Evolutionary conservation across 306 rosid genomes (phyloP).

Genomic region (Echinosophora koreensis): DNA sequence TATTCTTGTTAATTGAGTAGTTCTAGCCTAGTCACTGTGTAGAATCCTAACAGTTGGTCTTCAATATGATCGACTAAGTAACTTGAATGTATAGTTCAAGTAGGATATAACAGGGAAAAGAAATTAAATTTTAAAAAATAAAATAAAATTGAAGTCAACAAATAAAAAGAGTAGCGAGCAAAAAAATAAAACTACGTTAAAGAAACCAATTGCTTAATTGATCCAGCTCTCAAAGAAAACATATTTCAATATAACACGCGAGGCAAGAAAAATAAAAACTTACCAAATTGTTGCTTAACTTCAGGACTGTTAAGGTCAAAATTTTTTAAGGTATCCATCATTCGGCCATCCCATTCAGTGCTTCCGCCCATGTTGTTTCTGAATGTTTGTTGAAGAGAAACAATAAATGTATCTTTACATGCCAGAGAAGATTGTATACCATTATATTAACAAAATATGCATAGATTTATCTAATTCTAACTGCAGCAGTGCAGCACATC

Average conservation of each 20-base stretch:
- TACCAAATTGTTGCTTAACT: slow-evolving; percentile 97
- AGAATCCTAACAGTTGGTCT: too few species aligned
- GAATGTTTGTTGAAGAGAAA: slow-evolving; percentile 32
- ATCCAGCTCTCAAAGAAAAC: slow-evolving; percentile 35
- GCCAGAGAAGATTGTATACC: slow-evolving; percentile 22
- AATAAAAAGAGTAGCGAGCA: not conserved
- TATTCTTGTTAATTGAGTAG: too few species aligned
- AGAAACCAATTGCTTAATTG: slow-evolving; percentile 7
- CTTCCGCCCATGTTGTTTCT: slow-evolving; percentile 90
- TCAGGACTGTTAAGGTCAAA: slow-evolving; percentile 97
- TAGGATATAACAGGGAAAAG: not conserved
- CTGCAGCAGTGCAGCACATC: slow-evolving; percentile 37
- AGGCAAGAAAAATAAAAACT: slow-evolving; percentile 39
- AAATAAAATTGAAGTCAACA: not conserved
- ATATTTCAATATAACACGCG: not conserved
- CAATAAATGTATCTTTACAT: slow-evolving; percentile 17
- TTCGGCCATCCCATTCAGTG: slow-evolving; percentile 82
- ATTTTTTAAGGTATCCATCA: slow-evolving; percentile 92
- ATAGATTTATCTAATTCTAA: slow-evolving; percentile 31
- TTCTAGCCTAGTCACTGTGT: too few species aligned
- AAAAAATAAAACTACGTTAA: slow-evolving; percentile 17
- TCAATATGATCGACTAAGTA: slow-evolving; percentile 1
- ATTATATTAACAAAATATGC: slow-evolving; percentile 24
- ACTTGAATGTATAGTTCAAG: not conserved
- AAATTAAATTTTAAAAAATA: not conserved